Evolutionary conservation across 768 basidiomycete species (phyloP).

Genomic region (Cubamyces lactineus): DNA sequence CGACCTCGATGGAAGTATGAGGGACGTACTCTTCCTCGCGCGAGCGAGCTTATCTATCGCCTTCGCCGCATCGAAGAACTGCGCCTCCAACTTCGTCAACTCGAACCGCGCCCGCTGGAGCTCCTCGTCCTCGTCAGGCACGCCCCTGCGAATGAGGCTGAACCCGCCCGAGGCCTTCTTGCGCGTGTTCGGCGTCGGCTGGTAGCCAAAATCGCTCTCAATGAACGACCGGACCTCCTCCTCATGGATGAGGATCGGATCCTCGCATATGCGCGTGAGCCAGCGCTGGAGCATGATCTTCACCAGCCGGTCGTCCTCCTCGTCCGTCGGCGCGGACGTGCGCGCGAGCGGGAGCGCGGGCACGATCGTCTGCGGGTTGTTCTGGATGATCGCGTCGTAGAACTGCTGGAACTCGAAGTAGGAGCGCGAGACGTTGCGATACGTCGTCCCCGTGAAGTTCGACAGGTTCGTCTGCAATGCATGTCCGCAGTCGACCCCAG

Average conservation of each 20-base stretch:
- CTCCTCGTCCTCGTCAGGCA: conserved; percentile 94
- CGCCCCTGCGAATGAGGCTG: conserved; percentile 72
- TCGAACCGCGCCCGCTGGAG: conserved; percentile 89
- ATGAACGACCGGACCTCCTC: conserved; percentile 95
- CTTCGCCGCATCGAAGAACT: conserved; percentile 92
- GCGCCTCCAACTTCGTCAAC: conserved; percentile 87
- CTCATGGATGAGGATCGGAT: conserved; percentile 83
- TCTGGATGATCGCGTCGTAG: conserved; percentile 86
- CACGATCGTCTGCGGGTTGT: conserved; percentile 94
- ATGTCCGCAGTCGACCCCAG: too few relatives aligned
- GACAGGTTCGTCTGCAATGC: conserved; percentile 82
- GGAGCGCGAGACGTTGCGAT: conserved; percentile 93
- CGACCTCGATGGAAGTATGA: background rate
- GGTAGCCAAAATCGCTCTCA: conserved; percentile 97
- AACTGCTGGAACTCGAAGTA: conserved; percentile 95
- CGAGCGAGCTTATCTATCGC: conserved; percentile 86
- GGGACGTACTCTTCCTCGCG: conserved; percentile 70
- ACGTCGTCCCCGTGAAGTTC: conserved; percentile 86
- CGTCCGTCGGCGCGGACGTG: conserved; percentile 95
- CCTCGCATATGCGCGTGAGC: conserved; percentile 91
- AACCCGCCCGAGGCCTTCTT: conserved; percentile 78
- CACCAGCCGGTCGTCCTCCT: conserved; percentile 96
- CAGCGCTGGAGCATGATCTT: conserved; percentile 94
- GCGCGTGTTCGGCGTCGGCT: conserved; percentile 75
- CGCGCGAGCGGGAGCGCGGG: conserved; percentile 96